Conservation (phyloP, 106 monocot species). For the Phalaenopsis equestris region DNA sequence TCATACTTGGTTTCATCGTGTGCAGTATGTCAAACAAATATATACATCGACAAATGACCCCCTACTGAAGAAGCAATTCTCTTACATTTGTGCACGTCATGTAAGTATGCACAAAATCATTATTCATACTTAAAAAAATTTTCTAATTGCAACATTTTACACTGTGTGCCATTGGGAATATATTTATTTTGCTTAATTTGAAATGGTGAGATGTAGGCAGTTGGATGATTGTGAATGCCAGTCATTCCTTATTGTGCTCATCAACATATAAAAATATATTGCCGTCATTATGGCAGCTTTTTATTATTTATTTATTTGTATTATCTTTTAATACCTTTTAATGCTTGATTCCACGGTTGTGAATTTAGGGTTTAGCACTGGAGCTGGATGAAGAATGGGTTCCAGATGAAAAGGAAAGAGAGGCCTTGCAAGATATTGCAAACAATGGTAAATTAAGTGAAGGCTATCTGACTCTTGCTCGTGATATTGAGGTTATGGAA, state of each 20-base stretch:
- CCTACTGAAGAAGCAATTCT: conserved; percentile 90
- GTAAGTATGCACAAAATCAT: conserved; percentile 37
- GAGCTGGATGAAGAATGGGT: conserved; percentile 79
- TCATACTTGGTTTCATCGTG: neutral
- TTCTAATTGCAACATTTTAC: neutral
- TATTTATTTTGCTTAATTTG: neutral
- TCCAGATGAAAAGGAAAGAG: conserved; percentile 72
- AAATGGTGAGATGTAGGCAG: neutral
- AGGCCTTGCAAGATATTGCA: conserved; percentile 73
- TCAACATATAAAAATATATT: neutral
- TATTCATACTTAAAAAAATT: neutral
- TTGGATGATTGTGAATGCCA: neutral
- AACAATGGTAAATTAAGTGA: conserved; percentile 87
- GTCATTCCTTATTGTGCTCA: neutral
- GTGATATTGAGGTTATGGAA: conserved; percentile 99
- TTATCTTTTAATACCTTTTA: neutral
- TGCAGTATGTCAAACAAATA: conserved; percentile 85
- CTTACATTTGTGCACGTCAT: conserved; percentile 87
- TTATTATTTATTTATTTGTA: no score
- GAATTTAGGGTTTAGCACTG: conserved; percentile 52
- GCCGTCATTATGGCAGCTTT: neutral
- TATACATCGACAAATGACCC: conserved; percentile 62
- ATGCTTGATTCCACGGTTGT: neutral
- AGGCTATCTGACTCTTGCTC: conserved; percentile 95
- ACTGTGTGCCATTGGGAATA: neutral